A percentile compares a stretch with the other conserved stretches of the same genome.
Evolutionary conservation across 2,329 filamentous ascomycete species (phyloP).

Genomic region (Pseudogymnoascus sp.): DNA sequence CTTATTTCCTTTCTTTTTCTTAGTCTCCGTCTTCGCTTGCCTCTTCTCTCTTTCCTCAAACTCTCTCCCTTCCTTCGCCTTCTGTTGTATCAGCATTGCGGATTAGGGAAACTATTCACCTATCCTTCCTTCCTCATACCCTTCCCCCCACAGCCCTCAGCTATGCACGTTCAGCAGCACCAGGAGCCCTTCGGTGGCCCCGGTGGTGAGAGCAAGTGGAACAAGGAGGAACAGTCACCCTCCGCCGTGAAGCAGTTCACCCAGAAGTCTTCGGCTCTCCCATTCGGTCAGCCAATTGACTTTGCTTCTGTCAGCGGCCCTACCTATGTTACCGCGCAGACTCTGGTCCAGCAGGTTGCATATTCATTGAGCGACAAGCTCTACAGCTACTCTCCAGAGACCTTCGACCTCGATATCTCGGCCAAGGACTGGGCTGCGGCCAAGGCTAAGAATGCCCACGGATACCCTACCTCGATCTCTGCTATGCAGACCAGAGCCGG

Average conservation of each 20-base stretch:
- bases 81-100: slow-evolving; percentile 6
- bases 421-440: slow-evolving; percentile 67
- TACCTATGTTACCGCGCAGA: slow-evolving; percentile 87
- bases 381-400: slow-evolving; percentile 91
- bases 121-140: background rate
- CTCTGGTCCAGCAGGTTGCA: slow-evolving; percentile 89
- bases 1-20: slow-evolving; percentile 18
- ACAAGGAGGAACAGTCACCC: slow-evolving; percentile 20
- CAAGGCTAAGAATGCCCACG: slow-evolving; percentile 70
- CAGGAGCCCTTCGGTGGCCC: slow-evolving; percentile 24
- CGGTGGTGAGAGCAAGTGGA: slow-evolving; percentile 25
- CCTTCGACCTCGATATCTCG: slow-evolving; percentile 82
- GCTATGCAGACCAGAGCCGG: slow-evolving; percentile 80
- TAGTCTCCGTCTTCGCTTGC: slow-evolving; percentile 13
- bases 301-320: slow-evolving; percentile 66
- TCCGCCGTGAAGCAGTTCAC: slow-evolving; percentile 22
- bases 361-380: slow-evolving; percentile 95
- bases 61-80: background rate
- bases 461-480: slow-evolving; percentile 68
- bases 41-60: slow-evolving; percentile 10
- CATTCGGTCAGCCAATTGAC: slow-evolving; percentile 47
- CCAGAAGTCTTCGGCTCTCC: slow-evolving; percentile 41
- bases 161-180: slow-evolving; percentile 7
- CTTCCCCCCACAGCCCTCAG: background rate
- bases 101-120: background rate